Evolutionary conservation across 768 basidiomycete species (phyloP).

Genomic region (Pleurotus cornucopiae): DNA sequence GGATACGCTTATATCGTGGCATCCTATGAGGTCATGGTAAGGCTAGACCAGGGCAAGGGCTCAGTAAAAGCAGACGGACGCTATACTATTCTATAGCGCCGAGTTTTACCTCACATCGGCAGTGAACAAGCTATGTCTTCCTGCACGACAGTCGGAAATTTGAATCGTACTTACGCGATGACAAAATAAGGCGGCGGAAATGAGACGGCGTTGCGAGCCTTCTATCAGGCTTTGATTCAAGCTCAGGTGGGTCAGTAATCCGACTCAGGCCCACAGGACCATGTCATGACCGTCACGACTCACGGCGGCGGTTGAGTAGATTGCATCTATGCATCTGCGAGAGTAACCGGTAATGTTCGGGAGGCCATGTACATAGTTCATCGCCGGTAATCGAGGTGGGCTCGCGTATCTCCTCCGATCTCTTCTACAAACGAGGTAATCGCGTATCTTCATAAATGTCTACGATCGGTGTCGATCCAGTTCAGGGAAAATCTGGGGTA

Average conservation of each 20-base stretch:
- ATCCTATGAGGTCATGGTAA: conserved; percentile 1
- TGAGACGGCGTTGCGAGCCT: not conserved
- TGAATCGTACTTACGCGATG: not conserved
- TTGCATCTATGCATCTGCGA: too few relatives aligned
- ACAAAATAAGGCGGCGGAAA: not conserved
- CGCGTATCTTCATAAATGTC: conserved; percentile 2
- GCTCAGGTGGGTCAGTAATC: too few relatives aligned
- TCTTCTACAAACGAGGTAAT: not conserved
- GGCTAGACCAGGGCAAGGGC: conserved; percentile 8
- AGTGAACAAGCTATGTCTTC: too few relatives aligned
- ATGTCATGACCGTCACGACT: too few relatives aligned
- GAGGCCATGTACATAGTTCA: too few relatives aligned
- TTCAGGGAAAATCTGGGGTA: conserved; percentile 1
- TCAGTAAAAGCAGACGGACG: not conserved
- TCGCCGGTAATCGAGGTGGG: too few relatives aligned
- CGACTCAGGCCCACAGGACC: too few relatives aligned
- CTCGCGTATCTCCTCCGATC: too few relatives aligned
- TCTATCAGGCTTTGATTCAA: not conserved
- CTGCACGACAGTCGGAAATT: not conserved
- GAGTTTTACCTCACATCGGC: not conserved
- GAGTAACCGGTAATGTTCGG: too few relatives aligned
- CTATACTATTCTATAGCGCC: not conserved
- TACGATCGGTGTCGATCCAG: not conserved
- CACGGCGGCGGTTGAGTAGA: too few relatives aligned
- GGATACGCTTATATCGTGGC: not conserved